Evolutionary conservation across 805 yeast species (phyloP).

Genomic region (Metschnikowia kofuensis): DNA sequence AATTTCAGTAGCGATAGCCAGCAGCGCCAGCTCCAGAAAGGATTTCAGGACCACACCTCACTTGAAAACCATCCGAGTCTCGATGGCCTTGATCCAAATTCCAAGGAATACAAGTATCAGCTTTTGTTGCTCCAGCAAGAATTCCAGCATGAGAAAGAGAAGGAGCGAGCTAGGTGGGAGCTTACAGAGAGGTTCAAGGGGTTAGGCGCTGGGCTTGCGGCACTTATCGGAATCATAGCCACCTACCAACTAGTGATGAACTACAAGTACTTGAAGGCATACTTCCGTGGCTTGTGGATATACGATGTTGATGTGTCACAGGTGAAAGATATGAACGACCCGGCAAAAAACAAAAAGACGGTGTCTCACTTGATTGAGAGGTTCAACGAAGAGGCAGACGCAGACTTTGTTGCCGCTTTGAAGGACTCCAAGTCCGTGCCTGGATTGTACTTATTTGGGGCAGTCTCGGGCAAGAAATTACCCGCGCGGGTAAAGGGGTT

Average conservation of each 20-base stretch:
- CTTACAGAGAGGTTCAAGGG: conserved; percentile 45
- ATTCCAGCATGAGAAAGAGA: conserved; percentile 24
- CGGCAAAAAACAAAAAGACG: conserved; percentile 26
- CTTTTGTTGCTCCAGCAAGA: conserved; percentile 28
- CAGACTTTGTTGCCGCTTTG: conserved; percentile 18
- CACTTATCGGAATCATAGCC: conserved; percentile 38
- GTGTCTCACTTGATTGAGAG: conserved; percentile 25
- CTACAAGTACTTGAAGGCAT: conserved; percentile 38
- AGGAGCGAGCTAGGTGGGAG: conserved; percentile 33
- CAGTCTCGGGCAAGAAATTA: conserved; percentile 31
- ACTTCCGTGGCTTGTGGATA: conserved; percentile 30
- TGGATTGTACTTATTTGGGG: conserved; percentile 40
- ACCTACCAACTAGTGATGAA: conserved; percentile 43
- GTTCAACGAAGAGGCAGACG: conserved; percentile 23
- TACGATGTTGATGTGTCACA: conserved; percentile 38
- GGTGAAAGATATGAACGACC: conserved; percentile 32
- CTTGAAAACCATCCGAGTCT: conserved; percentile 26
- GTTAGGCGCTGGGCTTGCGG: conserved; percentile 38
- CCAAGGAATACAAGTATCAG: conserved; percentile 38
- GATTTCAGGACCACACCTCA: not conserved
- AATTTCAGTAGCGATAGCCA: conserved; percentile 10
- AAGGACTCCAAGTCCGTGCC: conserved; percentile 23
- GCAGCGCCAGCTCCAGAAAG: conserved; percentile 2
- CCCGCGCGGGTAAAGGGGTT: conserved; percentile 66
- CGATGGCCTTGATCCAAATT: conserved; percentile 24